Conservation (phyloP, 148 eudicot genomes). For the Tetragonia tetragonoides region DNA sequence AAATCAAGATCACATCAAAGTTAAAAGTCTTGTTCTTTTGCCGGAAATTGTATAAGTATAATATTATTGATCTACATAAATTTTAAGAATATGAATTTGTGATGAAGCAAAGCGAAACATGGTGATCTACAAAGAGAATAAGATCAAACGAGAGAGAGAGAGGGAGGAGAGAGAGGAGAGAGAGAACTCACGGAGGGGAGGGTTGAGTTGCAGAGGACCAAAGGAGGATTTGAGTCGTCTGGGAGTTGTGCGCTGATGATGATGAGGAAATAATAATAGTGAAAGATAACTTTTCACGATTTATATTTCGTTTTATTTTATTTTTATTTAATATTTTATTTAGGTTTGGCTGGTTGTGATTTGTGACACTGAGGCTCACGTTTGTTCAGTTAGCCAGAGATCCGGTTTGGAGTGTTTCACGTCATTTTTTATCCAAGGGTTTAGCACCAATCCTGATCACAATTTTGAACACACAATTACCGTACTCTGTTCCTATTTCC, state of each 20-base stretch:
- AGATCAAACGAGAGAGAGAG: constrained; percentile 1
- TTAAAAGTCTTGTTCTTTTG: neutral
- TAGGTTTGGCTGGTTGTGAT: too few species aligned
- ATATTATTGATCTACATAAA: neutral
- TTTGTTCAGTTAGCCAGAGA: too few species aligned
- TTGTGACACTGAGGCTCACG: too few species aligned
- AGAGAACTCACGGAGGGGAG: neutral
- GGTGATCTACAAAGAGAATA: neutral
- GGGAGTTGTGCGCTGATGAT: neutral
- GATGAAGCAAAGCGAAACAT: neutral
- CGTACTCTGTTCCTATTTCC: too few species aligned
- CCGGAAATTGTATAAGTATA: neutral
- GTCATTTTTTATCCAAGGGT: too few species aligned
- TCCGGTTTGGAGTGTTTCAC: too few species aligned
- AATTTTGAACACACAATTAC: too few species aligned
- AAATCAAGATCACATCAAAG: constrained; percentile 3
- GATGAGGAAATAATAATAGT: neutral
- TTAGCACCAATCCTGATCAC: too few species aligned
- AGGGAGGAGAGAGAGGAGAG: neutral
- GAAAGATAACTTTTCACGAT: neutral
- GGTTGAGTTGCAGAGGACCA: constrained; percentile 9
- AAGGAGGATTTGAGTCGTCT: neutral
- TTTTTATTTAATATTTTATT: neutral
- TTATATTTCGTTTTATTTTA: neutral
- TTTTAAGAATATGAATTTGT: neutral